Evolutionary conservation across 1,139 yeast genomes (phyloP).

Genomic region (Lodderomyces orthopsilosis): DNA sequence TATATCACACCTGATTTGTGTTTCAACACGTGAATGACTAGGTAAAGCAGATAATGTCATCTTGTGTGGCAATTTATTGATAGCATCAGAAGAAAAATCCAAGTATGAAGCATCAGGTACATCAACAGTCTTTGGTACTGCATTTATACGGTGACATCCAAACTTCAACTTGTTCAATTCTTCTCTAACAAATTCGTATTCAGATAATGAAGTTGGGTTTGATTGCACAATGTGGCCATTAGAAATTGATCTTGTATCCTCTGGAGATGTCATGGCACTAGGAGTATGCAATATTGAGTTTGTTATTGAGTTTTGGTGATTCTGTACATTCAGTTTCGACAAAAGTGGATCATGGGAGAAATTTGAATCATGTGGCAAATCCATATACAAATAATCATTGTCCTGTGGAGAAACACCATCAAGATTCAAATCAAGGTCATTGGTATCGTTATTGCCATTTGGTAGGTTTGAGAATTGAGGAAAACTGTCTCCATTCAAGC

Average conservation of each 20-base stretch:
- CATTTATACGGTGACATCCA: conserved; percentile 46
- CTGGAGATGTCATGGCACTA: conserved; percentile 8
- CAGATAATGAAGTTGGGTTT: conserved; percentile 9
- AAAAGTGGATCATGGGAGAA: conserved; percentile 4
- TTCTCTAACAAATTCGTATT: conserved; percentile 37
- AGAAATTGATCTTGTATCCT: background rate
- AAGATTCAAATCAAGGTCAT: background rate
- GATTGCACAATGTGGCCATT: background rate
- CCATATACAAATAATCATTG: conserved; percentile 23
- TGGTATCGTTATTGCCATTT: conserved; percentile 3
- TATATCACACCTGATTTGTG: conserved; percentile 80
- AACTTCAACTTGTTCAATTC: conserved; percentile 56
- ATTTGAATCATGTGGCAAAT: conserved; percentile 16
- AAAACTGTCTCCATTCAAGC: background rate
- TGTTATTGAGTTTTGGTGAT: conserved; percentile 1
- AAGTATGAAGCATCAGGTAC: conserved; percentile 33
- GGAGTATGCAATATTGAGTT: conserved; percentile 6
- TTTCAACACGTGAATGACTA: conserved; percentile 83
- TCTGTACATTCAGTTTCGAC: conserved; percentile 3
- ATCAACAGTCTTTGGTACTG: conserved; percentile 34
- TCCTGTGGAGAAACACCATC: conserved; percentile 16
- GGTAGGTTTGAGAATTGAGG: background rate
- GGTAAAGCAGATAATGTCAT: conserved; percentile 66
- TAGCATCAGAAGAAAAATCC: conserved; percentile 36
- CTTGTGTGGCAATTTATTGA: conserved; percentile 54